These are phyloP conservation scores for Ganoderma multipileum DNA, from an alignment of 1,284 basidiomycete species.

Conservation along the genomic window DNA sequence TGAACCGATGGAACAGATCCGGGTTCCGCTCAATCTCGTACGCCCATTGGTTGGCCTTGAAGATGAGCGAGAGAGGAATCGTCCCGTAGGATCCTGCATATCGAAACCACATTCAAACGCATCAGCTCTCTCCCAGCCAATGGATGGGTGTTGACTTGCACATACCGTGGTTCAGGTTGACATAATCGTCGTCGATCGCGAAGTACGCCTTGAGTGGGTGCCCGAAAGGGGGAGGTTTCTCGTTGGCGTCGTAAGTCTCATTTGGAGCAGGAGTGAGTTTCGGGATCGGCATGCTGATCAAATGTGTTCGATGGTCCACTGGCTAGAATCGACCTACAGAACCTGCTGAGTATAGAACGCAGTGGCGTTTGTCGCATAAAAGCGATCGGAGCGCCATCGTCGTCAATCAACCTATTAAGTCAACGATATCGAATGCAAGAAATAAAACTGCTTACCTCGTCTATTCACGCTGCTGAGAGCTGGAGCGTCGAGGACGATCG, in stretches of 20 bases:
- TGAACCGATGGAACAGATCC: conserved; percentile 65
- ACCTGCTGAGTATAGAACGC: background rate
- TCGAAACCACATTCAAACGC: background rate
- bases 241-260: conserved; percentile 36
- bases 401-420: background rate
- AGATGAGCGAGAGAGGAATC: conserved; percentile 64
- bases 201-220: conserved; percentile 64
- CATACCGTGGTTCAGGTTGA: conserved; percentile 73
- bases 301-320: background rate
- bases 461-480: background rate
- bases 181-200: conserved; percentile 61
- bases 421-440: background rate
- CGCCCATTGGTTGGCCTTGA: conserved; percentile 52
- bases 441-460: background rate
- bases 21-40: conserved; percentile 64
- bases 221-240: conserved; percentile 59
- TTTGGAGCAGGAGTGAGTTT: conserved; percentile 17
- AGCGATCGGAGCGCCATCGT: background rate
- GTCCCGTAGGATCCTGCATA: conserved; percentile 73
- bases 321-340: background rate
- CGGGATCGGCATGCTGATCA: conserved; percentile 9
- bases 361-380: background rate
- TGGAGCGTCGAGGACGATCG: background rate
- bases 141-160: background rate
- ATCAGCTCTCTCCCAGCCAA: background rate